phyloP scores from a whole-genome alignment of 805 yeast genomes.

The Ascoidea rubescens region DNA sequence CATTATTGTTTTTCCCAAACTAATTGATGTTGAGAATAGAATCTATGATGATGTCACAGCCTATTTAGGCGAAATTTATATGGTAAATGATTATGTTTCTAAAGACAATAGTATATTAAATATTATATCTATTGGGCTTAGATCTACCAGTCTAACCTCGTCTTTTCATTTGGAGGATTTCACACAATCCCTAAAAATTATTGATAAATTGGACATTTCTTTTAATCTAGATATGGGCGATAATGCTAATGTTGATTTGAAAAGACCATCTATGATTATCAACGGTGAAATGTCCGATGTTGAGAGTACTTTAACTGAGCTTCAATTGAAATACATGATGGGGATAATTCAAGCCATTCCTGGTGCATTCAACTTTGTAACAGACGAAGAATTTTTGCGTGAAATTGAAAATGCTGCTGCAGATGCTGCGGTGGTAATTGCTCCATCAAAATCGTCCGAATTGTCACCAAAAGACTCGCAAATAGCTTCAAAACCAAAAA shows the following conservation, averaged over 20 bases:
- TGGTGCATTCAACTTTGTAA: conserved; percentile 33
- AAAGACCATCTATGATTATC: conserved; percentile 35
- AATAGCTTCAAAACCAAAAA: too few relatives aligned
- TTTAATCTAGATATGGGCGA: conserved; percentile 47
- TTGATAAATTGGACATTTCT: conserved; percentile 47
- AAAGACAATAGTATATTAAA: conserved; percentile 28
- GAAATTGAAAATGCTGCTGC: conserved; percentile 53
- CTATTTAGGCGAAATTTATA: conserved; percentile 71
- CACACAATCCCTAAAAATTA: conserved; percentile 45
- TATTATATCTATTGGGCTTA: conserved; percentile 50
- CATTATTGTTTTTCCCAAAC: conserved; percentile 61
- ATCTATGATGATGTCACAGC: conserved; percentile 50
- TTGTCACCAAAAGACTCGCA: conserved; percentile 6
- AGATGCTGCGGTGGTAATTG: conserved; percentile 40
- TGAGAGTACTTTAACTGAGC: conserved; percentile 54
- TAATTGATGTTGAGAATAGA: conserved; percentile 23
- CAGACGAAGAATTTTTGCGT: conserved; percentile 26
- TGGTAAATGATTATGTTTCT: conserved; percentile 42
- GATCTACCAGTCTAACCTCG: conserved; percentile 60
- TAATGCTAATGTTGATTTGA: conserved; percentile 15
- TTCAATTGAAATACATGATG: conserved; percentile 47
- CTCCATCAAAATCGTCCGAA: conserved; percentile 18
- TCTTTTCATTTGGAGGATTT: conserved; percentile 32
- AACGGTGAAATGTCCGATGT: conserved; percentile 49
- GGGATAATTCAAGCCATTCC: conserved; percentile 42